Conservation (phyloP, 495 filamentous ascomycete species). For the Echria macrotheca region DNA sequence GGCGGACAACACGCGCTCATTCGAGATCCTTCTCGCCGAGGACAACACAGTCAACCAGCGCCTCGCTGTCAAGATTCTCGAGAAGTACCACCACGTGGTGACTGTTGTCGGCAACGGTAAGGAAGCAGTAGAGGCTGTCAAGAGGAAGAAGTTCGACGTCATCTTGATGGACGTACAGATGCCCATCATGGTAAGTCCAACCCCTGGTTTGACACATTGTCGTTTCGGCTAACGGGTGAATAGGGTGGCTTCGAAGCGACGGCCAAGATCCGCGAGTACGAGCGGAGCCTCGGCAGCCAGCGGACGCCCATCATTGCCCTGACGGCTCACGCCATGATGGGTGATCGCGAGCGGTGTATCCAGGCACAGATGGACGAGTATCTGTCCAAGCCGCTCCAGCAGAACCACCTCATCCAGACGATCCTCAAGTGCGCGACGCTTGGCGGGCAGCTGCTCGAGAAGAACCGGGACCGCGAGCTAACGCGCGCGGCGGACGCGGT, state of each 20-base stretch:
- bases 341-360: constrained; percentile 96
- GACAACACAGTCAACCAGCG: constrained; percentile 98
- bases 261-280: constrained; percentile 92
- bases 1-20: constrained; percentile 90
- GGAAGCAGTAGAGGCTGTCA: constrained; percentile 85
- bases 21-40: constrained; percentile 93
- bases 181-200: constrained; percentile 81
- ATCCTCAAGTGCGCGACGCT: constrained; percentile 94
- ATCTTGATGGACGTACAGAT: constrained; percentile 99
- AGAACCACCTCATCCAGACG: constrained; percentile 97
- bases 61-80: constrained; percentile 91
- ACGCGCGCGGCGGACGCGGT: constrained; percentile 33
- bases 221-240: constrained; percentile 25
- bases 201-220: constrained; percentile 9
- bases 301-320: constrained; percentile 95
- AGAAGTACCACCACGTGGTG: constrained; percentile 96
- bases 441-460: constrained; percentile 79
- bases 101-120: constrained; percentile 93
- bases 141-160: constrained; percentile 87
- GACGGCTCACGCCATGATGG: constrained; percentile 98
- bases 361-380: constrained; percentile 99
- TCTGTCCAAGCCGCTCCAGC: constrained; percentile 93
- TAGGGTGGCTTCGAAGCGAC: constrained; percentile 97
- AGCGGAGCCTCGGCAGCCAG: constrained; percentile 67
- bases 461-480: constrained; percentile 47